Evolutionary conservation across 257 asterid genomes (phyloP).

Genomic region (Solanum clarkiae): DNA sequence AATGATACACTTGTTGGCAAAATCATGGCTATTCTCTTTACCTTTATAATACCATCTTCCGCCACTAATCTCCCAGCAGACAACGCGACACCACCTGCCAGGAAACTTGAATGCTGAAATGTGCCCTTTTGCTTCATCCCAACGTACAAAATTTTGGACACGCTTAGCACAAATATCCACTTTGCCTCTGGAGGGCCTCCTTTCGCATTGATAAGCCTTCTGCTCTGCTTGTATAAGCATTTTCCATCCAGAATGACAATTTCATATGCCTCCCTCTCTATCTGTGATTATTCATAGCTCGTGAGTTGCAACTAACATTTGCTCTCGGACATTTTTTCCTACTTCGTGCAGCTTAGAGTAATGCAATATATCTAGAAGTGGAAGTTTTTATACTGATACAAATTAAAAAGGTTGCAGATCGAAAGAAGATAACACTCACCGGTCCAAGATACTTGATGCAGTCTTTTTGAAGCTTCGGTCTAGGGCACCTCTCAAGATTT

Average conservation of each 20-base stretch:
- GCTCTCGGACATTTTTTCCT: neutral
- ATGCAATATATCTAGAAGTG: neutral
- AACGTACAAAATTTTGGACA: conserved; percentile 43
- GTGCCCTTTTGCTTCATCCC: conserved; percentile 71
- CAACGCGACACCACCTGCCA: conserved; percentile 86
- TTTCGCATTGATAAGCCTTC: conserved; percentile 48
- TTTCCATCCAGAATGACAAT: conserved; percentile 42
- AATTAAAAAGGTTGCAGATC: no score
- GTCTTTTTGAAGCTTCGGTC: conserved; percentile 66
- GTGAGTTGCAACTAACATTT: neutral
- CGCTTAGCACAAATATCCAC: conserved; percentile 87
- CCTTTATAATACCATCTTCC: conserved; percentile 71
- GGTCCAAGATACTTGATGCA: conserved; percentile 92
- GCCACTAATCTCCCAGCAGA: conserved; percentile 82
- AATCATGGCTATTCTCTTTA: neutral
- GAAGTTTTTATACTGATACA: neutral
- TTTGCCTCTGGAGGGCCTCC: conserved; percentile 53
- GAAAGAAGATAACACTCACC: conserved; percentile 25
- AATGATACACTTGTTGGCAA: neutral
- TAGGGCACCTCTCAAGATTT: conserved; percentile 52
- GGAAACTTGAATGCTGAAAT: conserved; percentile 89
- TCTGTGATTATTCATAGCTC: conserved; percentile 17
- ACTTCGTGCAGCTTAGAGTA: neutral
- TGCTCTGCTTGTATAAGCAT: conserved; percentile 41
- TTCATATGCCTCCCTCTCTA: conserved; percentile 59